Conservation (phyloP, 1,139 yeast genomes). For the Saccharomyces uvarum region DNA sequence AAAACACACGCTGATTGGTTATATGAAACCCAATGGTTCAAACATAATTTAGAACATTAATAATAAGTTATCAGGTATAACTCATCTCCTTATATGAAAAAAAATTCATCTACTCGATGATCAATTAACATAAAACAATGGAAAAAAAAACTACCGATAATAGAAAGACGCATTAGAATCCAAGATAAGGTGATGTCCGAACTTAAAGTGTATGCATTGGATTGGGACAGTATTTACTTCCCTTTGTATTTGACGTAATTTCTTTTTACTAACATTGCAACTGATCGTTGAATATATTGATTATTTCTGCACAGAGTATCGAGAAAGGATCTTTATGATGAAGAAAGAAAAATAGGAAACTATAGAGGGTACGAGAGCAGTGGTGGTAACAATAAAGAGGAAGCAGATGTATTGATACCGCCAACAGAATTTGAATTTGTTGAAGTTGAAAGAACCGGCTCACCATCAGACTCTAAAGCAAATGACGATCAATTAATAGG, state of each 20-base stretch:
- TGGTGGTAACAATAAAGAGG: neutral
- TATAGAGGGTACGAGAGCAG: neutral
- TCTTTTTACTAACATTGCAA: conserved; percentile 1
- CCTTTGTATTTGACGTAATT: conserved; percentile 3
- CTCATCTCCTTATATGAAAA: too few relatives aligned
- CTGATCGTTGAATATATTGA: neutral
- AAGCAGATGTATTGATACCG: conserved; percentile 1
- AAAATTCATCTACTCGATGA: neutral
- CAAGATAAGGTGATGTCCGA: conserved; percentile 8
- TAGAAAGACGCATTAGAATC: neutral
- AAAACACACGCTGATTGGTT: too few relatives aligned
- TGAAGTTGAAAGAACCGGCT: conserved; percentile 35
- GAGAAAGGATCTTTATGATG: conserved; percentile 16
- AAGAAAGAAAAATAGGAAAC: conserved; percentile 1
- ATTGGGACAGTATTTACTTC: neutral
- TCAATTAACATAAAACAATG: neutral
- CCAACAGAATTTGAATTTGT: conserved; percentile 45
- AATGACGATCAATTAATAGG: too few relatives aligned
- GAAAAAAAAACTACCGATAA: neutral
- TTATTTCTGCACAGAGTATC: conserved; percentile 12
- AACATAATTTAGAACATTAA: too few relatives aligned
- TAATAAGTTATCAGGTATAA: too few relatives aligned
- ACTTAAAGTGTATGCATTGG: conserved; percentile 11
- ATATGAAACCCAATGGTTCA: too few relatives aligned
- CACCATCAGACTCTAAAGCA: conserved; percentile 5